A percentile compares a stretch with the other conserved stretches of the same genome.
phyloP scores from a whole-genome alignment of 257 asterid genomes.

The Plantago ovata region DNA sequence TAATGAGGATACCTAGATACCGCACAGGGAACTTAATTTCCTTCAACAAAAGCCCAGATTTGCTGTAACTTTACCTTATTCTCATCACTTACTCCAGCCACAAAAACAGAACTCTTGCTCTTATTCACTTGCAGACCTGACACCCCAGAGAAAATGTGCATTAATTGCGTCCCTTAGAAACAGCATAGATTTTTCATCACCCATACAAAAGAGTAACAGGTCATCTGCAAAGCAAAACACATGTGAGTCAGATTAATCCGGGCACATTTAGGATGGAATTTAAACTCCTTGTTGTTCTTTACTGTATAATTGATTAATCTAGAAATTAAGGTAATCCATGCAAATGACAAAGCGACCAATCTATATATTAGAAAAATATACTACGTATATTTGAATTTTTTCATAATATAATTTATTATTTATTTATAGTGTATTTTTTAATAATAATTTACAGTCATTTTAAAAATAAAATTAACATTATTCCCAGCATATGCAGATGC shows the following conservation, averaged over 20 bases:
- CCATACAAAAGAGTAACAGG: too few relatives aligned
- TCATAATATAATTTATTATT: too few relatives aligned
- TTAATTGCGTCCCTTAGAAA: background rate
- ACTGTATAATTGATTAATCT: too few relatives aligned
- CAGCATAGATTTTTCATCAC: background rate
- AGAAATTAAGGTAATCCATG: background rate
- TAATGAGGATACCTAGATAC: background rate
- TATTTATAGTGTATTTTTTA: too few relatives aligned
- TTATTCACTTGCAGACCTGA: background rate
- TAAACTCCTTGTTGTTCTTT: too few relatives aligned
- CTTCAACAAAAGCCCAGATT: background rate
- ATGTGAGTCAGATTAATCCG: too few relatives aligned
- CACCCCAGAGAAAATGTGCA: background rate
- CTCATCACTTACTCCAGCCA: background rate
- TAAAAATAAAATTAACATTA: too few relatives aligned
- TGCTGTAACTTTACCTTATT: background rate
- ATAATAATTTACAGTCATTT: too few relatives aligned
- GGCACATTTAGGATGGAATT: too few relatives aligned
- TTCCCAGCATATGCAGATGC: too few relatives aligned
- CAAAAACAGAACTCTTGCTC: background rate
- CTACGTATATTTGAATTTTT: too few relatives aligned
- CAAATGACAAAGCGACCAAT: background rate
- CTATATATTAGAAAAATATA: too few relatives aligned
- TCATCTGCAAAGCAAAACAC: background rate
- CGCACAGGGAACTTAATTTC: background rate